phyloP scores from a whole-genome alignment of 306 rosid genomes.

The Pterocarpus santalinus region DNA sequence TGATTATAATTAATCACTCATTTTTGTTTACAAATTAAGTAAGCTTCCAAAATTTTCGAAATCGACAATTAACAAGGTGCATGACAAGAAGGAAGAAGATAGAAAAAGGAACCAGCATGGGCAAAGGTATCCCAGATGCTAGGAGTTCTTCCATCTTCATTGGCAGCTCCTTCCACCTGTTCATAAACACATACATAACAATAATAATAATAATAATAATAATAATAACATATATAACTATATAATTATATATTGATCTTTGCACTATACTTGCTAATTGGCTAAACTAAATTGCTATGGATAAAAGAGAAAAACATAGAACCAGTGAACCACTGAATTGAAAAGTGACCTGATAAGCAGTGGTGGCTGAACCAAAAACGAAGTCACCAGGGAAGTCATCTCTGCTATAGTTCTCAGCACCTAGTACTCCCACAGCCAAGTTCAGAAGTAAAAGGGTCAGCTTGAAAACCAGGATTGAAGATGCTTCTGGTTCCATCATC shows the following conservation, averaged over 20 bases:
- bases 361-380: conserved; percentile 62
- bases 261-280: not conserved
- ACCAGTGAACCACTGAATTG: not conserved
- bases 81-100: not conserved
- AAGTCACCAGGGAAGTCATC: conserved; percentile 62
- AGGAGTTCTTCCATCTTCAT: conserved; percentile 67
- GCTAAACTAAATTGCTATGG: not conserved
- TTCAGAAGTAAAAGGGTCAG: conserved; percentile 11
- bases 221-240: not conserved
- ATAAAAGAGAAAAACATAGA: no score
- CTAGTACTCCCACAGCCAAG: conserved; percentile 10
- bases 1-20: no score
- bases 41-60: conserved; percentile 9
- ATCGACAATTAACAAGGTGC: not conserved
- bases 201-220: not conserved
- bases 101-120: conserved; percentile 45
- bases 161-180: conserved; percentile 73
- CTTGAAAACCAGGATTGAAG: conserved; percentile 2
- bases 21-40: not conserved
- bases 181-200: not conserved
- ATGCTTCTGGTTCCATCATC: not conserved
- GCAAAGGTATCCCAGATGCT: conserved; percentile 68
- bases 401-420: conserved; percentile 46
- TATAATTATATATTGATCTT: not conserved
- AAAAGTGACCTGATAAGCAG: conserved; percentile 64